These are phyloP conservation scores for Capsicum rhomboideum DNA, from an alignment of 257 asterid genomes.

Conservation along the genomic window DNA sequence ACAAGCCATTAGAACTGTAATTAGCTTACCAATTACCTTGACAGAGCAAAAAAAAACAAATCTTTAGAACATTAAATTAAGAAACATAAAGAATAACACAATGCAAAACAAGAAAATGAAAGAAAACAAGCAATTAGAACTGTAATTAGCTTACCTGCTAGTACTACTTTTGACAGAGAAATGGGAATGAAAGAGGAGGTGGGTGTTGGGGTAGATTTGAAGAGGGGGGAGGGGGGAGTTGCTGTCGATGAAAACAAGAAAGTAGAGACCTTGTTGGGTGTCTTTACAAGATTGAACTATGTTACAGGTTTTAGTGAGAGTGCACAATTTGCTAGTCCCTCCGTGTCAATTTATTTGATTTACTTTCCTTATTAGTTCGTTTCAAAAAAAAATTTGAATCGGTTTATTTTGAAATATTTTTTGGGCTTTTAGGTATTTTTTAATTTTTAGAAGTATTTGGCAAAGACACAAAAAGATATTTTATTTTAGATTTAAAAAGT, in stretches of 20 bases:
- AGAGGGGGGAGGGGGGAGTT: not conserved
- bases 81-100: not conserved
- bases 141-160: not conserved
- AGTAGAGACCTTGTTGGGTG: not conserved
- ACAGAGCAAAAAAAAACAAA: not conserved
- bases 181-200: not conserved
- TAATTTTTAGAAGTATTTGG: too few species aligned
- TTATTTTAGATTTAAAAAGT: too few species aligned
- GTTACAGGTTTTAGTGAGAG: not conserved
- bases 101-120: not conserved
- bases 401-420: too few species aligned
- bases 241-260: constrained; percentile 29
- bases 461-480: too few species aligned
- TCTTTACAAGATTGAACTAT: not conserved
- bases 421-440: too few species aligned
- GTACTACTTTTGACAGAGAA: not conserved
- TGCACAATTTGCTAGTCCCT: too few species aligned
- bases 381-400: too few species aligned
- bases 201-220: constrained; percentile 12
- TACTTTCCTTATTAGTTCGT: too few species aligned
- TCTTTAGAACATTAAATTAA: not conserved
- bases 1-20: too few species aligned
- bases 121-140: not conserved
- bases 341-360: too few species aligned
- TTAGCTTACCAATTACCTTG: not conserved